phyloP scores from a whole-genome alignment of 2,329 filamentous ascomycete genomes.

The Pseudocercospora cruenta region DNA sequence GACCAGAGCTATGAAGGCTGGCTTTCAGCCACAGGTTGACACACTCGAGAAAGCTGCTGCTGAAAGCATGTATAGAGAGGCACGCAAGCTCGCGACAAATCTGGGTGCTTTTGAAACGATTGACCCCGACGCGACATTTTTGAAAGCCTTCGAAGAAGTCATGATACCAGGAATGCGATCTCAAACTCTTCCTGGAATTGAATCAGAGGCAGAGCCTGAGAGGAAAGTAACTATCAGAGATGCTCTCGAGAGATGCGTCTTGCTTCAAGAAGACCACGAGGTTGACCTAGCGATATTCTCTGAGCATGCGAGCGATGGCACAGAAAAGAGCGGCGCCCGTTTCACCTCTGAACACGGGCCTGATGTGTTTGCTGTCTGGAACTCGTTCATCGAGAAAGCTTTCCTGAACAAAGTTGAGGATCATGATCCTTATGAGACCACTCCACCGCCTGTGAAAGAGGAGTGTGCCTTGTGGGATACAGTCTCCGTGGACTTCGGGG shows the following conservation, averaged over 20 bases:
- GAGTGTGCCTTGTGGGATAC: not conserved
- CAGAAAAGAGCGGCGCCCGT: not conserved
- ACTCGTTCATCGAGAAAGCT: not conserved
- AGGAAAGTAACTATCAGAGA: not conserved
- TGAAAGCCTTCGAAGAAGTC: not conserved
- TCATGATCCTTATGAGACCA: not conserved
- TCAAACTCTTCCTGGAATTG: not conserved
- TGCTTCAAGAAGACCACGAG: not conserved
- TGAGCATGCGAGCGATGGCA: not conserved
- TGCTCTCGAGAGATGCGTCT: not conserved
- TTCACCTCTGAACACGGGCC: not conserved
- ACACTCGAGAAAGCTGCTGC: not conserved
- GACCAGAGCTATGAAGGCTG: not conserved
- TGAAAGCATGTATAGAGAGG: not conserved
- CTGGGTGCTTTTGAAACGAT: not conserved
- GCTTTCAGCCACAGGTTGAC: not conserved
- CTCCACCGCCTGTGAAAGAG: not conserved
- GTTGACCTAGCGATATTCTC: not conserved
- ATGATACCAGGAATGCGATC: not conserved
- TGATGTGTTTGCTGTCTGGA: not conserved
- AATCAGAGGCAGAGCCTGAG: not conserved
- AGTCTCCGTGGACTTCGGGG: not conserved
- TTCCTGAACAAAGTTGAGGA: not conserved
- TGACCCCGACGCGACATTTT: not conserved
- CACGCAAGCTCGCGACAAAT: not conserved